Evolutionary conservation across 1,139 yeast genomes (phyloP), one percentile per base, ranked within the genome.

Genomic region (Chernovozyma sophiae-reginae): DNA sequence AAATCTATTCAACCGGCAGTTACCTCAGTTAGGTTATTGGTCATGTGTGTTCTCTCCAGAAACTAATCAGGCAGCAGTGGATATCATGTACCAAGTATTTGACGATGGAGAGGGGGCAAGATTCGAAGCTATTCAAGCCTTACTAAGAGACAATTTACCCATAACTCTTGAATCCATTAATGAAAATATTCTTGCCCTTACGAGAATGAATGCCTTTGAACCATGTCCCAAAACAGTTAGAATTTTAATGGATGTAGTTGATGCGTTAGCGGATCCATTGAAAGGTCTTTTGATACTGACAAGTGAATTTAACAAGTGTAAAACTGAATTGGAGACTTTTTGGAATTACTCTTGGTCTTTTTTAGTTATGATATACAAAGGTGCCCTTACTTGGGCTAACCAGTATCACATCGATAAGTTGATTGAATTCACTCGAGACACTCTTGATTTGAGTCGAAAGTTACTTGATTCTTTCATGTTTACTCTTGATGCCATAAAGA

Each of bases 341-440:
- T 90, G 97, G 97, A 65, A 64, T 15, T 49, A 62, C 13, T 68
- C 79, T 29, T 90, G 97, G 97, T 54, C 55, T 12, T 84, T 86
- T 46, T 60, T 90, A 44, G 76, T 77, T 32, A 72, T 81, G 71
- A 74, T 86, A 3, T 89, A 84, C 48, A 66, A 69, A 31, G 72
- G 77, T 39, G 86, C 95, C 1, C 65, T 85, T 17, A 56, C 58
- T 6, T 90, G 97, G 97, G 87, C 95, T 0, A 56, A 68, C 4
- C 61, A 65, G 28, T 81, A 79, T 50, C 77, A 74, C 33, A 67
- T 77, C 25, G 70, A 71, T 0, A 74, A 74, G 35, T 66, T 86
- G 53, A 72, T 83, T 34, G 94, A 86, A 43, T 89, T 87, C 48
- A 86, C 96, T 14, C 77, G 95, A 55, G 96, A 89, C 55, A 81